Conservation (phyloP, 2,329 filamentous ascomycete genomes). For the Didymosphaeria variabile region DNA sequence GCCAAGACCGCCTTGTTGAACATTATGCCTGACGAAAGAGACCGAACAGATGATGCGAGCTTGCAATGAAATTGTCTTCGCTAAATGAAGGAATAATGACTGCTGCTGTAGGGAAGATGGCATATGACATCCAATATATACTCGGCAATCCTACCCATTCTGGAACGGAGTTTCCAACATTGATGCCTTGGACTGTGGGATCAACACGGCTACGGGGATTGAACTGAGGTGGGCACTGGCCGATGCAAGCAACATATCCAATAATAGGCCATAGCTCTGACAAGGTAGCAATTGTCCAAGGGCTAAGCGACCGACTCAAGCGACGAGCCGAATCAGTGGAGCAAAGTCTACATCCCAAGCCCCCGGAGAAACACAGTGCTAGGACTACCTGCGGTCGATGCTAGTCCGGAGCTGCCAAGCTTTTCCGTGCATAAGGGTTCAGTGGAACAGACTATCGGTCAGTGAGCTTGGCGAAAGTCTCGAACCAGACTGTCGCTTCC, state of each 20-base stretch:
- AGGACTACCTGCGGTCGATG: neutral
- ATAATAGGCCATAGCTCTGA: neutral
- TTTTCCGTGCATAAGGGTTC: neutral
- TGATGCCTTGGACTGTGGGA: neutral
- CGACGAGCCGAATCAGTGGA: neutral
- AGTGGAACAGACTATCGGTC: neutral
- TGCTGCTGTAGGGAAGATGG: neutral
- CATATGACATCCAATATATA: neutral
- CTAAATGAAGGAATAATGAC: neutral
- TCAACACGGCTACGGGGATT: neutral
- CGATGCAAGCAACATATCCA: neutral
- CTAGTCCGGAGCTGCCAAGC: neutral
- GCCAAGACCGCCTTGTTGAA: constrained; percentile 24
- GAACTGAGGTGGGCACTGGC: neutral
- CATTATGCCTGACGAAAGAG: constrained; percentile 20
- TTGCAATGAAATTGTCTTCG: neutral
- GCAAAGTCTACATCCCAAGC: neutral
- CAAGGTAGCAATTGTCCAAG: neutral
- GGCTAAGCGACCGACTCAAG: neutral
- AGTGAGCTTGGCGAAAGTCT: constrained; percentile 11
- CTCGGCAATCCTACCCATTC: neutral
- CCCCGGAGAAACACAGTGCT: neutral
- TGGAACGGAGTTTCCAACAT: neutral
- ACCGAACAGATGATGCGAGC: neutral
- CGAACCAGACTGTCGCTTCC: constrained; percentile 6